Base-by-base conservation (phyloP, 2,329 filamentous ascomycete genomes). In the Colletotrichum magnum region DNA sequence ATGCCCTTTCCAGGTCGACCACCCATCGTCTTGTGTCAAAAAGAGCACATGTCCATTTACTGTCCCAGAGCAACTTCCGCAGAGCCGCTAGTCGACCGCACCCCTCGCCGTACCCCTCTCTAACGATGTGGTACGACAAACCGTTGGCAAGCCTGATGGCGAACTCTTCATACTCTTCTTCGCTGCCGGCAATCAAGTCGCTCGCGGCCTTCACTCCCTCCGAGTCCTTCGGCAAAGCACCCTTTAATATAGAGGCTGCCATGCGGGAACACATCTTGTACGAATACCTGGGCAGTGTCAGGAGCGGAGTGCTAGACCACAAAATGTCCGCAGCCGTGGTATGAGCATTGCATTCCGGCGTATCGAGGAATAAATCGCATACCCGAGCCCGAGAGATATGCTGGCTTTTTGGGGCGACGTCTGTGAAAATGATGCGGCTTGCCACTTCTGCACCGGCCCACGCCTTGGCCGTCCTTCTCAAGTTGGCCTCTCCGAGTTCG, bases 191-290 rank as follows among this genome's bases (percentile, higher is more conserved):
- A 65, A 97, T 94, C 36, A 99, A 86, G 67, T 98, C 94, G 18
- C 82, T 79, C 0, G 92, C 92, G 0, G 92, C 93, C 66, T 83
- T 84, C 6, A 83, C 82, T 3, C 95, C 94, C n/a, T 90, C 89
- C 1, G 84, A 81, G 0, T 84, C 86, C 73, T 90, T 92, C 0
- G 96, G 96, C 4, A 99, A 83, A 0, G 96, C 96, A 16, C 96
- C 96, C 72, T 90, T 93, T 36, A 99, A 86, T 65, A 99, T 98
- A 12, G 94, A 97, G 6, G 96, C 95, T 6, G 95, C 96, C 93
- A 99, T 99, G 62, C 96, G 93, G 51, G 94, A 97, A 80, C 96
- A 99, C 96, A 99, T 99, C 81, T 99, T 99, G 82, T 98, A 98
- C 58, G 93, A 89, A 79, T 98, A 98, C 43, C 96, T 89, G 12